phyloP scores from a whole-genome alignment of 129 eudicot genomes.

The Flaveria sonorensis region DNA sequence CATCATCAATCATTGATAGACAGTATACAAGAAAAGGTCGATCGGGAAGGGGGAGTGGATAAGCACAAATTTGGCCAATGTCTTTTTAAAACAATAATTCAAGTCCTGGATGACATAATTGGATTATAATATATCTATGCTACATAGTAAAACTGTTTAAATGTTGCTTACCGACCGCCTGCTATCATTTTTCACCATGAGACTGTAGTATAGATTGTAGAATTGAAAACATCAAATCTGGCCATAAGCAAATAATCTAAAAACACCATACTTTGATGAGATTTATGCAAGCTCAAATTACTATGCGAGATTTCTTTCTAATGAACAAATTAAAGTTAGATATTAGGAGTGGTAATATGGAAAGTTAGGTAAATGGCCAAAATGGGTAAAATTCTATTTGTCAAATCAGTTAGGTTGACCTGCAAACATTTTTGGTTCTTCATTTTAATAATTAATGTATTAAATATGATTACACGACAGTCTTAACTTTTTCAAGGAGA shows the following conservation, averaged over 20 bases:
- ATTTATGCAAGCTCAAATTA: background rate
- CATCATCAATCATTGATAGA: conserved; percentile 19
- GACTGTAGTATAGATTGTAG: too few relatives aligned
- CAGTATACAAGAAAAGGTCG: background rate
- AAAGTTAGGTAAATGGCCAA: background rate
- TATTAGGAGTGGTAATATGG: too few relatives aligned
- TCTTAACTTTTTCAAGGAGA: background rate
- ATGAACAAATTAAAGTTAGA: background rate
- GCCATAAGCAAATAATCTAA: background rate
- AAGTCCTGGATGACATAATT: too few relatives aligned
- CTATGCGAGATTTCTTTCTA: background rate
- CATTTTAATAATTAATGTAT: background rate
- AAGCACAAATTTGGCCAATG: background rate
- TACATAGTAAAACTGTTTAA: too few relatives aligned
- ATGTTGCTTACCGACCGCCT: too few relatives aligned
- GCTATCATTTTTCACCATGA: too few relatives aligned
- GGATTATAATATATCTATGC: too few relatives aligned
- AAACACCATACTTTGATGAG: background rate
- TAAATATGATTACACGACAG: background rate
- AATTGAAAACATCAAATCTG: background rate
- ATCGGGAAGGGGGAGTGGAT: background rate
- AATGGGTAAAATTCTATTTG: background rate
- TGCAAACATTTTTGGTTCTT: background rate
- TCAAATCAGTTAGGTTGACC: background rate
- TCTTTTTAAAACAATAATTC: too few relatives aligned